Base-by-base conservation (phyloP, 2,329 filamentous ascomycete genomes). In the Pestalotiopsis sp. region DNA sequence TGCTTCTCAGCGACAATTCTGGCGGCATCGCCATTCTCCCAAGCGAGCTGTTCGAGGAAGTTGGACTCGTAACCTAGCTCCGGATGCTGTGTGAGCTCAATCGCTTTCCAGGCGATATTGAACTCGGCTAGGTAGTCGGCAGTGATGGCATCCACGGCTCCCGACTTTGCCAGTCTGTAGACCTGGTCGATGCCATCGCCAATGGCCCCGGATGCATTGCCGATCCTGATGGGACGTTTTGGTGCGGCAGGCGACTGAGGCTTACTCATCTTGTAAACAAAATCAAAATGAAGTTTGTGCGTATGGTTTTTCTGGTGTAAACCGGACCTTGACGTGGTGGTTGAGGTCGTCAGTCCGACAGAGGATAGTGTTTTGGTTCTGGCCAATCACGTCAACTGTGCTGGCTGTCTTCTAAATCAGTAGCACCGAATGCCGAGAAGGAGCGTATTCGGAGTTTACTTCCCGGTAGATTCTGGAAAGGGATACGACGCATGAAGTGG, bases 131-230 rank as follows among this genome's bases (percentile, higher is more conserved):
- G 70, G 62, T 73, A 76, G 67, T 76, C 74, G 52, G 71, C 75
- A 7, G 72, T 74, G 56, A 64, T 64, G n/a, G 62, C 71, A 60
- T 74, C 73, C 23, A 74, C 72, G 36, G 52, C 49, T 4, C 73
- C 73, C 1, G 77, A 72, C 38, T 77, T 74, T 2, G 79, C 79
- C 65, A 79, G 77, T 20, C 72, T 72, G 66, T 75, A 74, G 73
- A 81, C 77, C 63, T 81, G 78, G 68, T 80, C 62, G 38, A 64
- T 75, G 14, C 79, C 79, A 70, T 82, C 80, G 27, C 75, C 78
- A 75, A 77, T 69, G 20, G 65, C 63, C 14, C 79, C 80, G 1
- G 80, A 81, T 71, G 77, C 77, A 66, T 81, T 82, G 7, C 78
- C 80, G 41, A 81, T 77, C 7, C 78, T 72, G 11, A 81, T 80